These are phyloP conservation scores for Verticillium nubilum DNA, from an alignment of 2,329 filamentous ascomycete species.

Conservation along the genomic window DNA sequence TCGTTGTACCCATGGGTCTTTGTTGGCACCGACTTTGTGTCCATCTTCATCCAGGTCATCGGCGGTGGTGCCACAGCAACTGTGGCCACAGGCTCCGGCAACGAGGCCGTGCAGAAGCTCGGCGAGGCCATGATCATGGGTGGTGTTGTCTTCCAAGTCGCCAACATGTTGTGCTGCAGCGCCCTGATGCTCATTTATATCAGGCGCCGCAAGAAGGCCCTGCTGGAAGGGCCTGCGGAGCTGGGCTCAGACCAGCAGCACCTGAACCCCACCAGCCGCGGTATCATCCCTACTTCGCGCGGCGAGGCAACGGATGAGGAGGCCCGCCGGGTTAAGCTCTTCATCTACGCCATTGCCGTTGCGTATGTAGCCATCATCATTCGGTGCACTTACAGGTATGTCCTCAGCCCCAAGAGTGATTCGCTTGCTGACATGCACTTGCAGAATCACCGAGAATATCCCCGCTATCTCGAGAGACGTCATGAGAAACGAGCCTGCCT, in stretches of 20 bases:
- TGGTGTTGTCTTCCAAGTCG: conserved; percentile 19
- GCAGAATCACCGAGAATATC: neutral
- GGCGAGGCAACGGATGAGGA: neutral
- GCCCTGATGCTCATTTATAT: conserved; percentile 7
- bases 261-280: neutral
- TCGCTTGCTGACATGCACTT: neutral
- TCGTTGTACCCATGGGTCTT: conserved; percentile 42
- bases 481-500: conserved; percentile 10
- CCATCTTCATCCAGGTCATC: conserved; percentile 19
- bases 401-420: neutral
- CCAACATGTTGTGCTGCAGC: conserved; percentile 18
- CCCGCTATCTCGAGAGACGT: conserved; percentile 4
- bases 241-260: neutral
- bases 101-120: conserved; percentile 6
- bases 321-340: neutral
- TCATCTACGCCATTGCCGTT: conserved; percentile 5
- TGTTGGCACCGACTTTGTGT: conserved; percentile 40
- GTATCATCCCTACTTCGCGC: neutral
- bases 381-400: conserved; percentile 12
- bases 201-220: neutral
- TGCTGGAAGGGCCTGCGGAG: neutral
- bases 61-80: conserved; percentile 12
- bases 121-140: conserved; percentile 14
- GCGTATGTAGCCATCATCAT: conserved; percentile 9
- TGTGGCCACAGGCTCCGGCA: conserved; percentile 3